phyloP scores from a whole-genome alignment of 2,329 filamentous ascomycete genomes.

The Penicillium psychrosexuale region DNA sequence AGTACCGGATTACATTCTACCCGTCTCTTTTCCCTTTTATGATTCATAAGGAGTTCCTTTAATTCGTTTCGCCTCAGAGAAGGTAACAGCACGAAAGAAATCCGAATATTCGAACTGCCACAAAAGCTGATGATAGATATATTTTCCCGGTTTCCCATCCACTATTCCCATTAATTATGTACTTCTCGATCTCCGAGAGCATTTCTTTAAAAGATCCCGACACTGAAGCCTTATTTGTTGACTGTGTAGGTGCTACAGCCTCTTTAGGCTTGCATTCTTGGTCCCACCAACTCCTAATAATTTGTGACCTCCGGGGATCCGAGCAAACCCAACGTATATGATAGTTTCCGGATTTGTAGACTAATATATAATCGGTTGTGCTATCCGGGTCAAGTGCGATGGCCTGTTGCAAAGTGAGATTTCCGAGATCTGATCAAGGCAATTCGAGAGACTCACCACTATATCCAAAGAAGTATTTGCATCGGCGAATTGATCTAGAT shows the following conservation, averaged over 20 bases:
- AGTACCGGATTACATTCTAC: too few relatives aligned
- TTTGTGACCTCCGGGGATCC: neutral
- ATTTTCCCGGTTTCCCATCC: too few relatives aligned
- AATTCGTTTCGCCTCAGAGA: too few relatives aligned
- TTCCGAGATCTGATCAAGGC: neutral
- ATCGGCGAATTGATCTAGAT: neutral
- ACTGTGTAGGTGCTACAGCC: neutral
- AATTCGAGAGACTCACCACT: neutral
- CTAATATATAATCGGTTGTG: neutral
- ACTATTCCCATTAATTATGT: too few relatives aligned
- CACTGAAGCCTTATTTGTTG: neutral
- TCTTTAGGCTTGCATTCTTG: neutral
- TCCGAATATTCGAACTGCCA: too few relatives aligned
- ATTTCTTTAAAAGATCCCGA: too few relatives aligned
- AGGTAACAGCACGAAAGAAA: too few relatives aligned
- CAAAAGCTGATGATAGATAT: too few relatives aligned
- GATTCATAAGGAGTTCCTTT: too few relatives aligned
- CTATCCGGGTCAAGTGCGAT: neutral
- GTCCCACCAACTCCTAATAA: neutral
- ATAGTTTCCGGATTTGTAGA: neutral
- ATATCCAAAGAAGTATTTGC: neutral
- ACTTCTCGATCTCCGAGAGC: neutral
- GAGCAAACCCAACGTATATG: neutral
- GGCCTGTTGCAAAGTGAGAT: neutral
- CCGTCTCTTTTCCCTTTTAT: too few relatives aligned